Base-by-base conservation (phyloP, 2,329 filamentous ascomycete genomes). In the Microdochium bolleyi region DNA sequence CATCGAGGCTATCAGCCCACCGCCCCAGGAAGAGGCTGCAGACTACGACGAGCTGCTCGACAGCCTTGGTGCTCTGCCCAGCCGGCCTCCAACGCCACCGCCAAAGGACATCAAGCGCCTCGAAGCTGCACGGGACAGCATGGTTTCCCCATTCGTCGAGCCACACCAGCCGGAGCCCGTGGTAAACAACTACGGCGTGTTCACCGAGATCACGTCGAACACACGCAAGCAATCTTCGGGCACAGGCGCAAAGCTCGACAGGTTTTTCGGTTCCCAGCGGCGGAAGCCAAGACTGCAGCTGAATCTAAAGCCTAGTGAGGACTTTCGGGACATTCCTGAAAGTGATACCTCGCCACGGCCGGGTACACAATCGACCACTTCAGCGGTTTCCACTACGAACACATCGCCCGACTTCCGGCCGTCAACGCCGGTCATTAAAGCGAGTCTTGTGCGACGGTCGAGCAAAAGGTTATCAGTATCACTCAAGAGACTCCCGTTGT, bases 401-500 rank as follows among this genome's bases (percentile, higher is more conserved):
- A 24, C 14, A 2, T 24, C 37, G n/a, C 49, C 51, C 8, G 61
- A 64, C 19, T 38, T 49, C n/a, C 57, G 58, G 27, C 60, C 61
- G 4, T 55, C 57, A 1, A 61, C 62, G 8, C 60, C 63, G 3
- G 58, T 65, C 19, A 57, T 62, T n/a, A 63, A 63, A 49, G 62
- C 59, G 21, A 66, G 61, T 51, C 55, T 66, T 3, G 64, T 64
- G 38, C 60, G 63, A 49, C 56, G 63, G 44, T 58, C 61, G 19
- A 66, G 62, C 37, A 57, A 54, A n/a, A 56, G 64, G 37, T 53
- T 67, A 24, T 70, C 67, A 1, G 62, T 64, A 4, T 62, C 67
- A 14, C 62, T 70, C 55, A 64, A 58, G 53, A 63, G 62, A 50
- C 53, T 67, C n/a, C 65, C 65, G 13, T 54, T 66, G 51, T 67